Conservation (phyloP, 2,329 filamentous ascomycete genomes). For the Zalaria obscura region DNA sequence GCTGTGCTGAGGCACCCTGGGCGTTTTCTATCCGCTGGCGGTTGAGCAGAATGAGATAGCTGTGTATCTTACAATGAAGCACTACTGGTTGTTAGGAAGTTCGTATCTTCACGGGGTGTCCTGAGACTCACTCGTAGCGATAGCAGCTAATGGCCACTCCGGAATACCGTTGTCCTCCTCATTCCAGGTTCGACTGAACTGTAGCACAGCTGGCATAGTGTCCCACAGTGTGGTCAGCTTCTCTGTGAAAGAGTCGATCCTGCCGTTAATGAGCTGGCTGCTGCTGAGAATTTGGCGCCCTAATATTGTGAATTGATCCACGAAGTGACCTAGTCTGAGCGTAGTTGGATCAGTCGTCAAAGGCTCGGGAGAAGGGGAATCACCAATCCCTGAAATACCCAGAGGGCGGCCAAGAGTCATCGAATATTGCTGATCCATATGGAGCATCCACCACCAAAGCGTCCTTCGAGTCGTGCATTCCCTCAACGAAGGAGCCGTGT, state of each 20-base stretch:
- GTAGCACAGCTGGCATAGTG: conserved; percentile 31
- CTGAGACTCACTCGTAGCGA: conserved; percentile 26
- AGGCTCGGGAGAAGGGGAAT: conserved; percentile 31
- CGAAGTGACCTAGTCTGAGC: conserved; percentile 30
- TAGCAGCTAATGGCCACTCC: conserved; percentile 32
- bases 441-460: conserved; percentile 39
- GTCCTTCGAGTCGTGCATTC: conserved; percentile 29
- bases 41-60: conserved; percentile 34
- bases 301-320: conserved; percentile 33
- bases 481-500: conserved; percentile 25
- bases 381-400: conserved; percentile 34
- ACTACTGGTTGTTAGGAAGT: conserved; percentile 13
- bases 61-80: conserved; percentile 33
- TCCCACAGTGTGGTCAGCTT: conserved; percentile 26
- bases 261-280: conserved; percentile 25
- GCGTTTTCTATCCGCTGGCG: conserved; percentile 26
- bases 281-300: conserved; percentile 32
- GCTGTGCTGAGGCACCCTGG: background rate
- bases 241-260: conserved; percentile 34
- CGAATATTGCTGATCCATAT: conserved; percentile 37
- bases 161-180: conserved; percentile 22
- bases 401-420: conserved; percentile 34
- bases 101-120: no score
- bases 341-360: conserved; percentile 29
- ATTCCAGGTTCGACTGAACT: conserved; percentile 32